phyloP scores from a whole-genome alignment of 345 rosid genomes.

The Aurinia saxatilis region DNA sequence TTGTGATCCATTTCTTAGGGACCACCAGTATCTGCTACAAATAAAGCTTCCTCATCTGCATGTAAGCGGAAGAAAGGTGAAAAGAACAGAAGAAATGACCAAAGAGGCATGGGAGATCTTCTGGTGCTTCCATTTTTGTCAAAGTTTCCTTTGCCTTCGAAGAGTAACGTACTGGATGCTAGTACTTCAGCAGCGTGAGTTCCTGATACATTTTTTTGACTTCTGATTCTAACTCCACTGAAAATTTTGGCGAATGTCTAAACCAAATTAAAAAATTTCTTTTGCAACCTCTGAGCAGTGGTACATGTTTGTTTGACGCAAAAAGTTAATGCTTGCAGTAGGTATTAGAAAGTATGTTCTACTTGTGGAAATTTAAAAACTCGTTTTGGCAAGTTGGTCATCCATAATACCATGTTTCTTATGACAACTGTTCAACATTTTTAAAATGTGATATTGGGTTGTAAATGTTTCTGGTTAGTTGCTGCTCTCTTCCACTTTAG shows the following conservation, averaged over 20 bases:
- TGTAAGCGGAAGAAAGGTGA: constrained; percentile 77
- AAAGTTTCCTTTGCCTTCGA: constrained; percentile 54
- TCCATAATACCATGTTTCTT: constrained; percentile 5
- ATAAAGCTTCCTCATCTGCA: constrained; percentile 39
- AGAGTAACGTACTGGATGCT: constrained; percentile 40
- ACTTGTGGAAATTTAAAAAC: background rate
- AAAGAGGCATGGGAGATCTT: constrained; percentile 57
- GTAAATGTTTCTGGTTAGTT: background rate
- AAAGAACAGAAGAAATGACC: constrained; percentile 47
- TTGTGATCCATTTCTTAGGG: constrained; percentile 42
- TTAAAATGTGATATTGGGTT: background rate
- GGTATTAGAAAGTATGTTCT: background rate
- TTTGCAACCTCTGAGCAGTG: background rate
- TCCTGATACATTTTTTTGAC: constrained; percentile 19
- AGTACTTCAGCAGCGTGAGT: constrained; percentile 50
- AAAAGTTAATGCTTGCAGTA: background rate
- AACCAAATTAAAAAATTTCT: background rate
- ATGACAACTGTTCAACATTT: background rate
- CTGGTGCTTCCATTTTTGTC: constrained; percentile 87
- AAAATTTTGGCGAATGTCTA: constrained; percentile 2
- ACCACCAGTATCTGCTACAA: constrained; percentile 48
- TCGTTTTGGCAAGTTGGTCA: constrained; percentile 13
- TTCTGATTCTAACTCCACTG: background rate
- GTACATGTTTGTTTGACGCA: constrained; percentile 1
- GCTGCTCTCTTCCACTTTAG: background rate